These are phyloP conservation scores for Ampelocalamus luodianensis DNA, from an alignment of 176 grass and related monocot species.

Conservation along the genomic window DNA sequence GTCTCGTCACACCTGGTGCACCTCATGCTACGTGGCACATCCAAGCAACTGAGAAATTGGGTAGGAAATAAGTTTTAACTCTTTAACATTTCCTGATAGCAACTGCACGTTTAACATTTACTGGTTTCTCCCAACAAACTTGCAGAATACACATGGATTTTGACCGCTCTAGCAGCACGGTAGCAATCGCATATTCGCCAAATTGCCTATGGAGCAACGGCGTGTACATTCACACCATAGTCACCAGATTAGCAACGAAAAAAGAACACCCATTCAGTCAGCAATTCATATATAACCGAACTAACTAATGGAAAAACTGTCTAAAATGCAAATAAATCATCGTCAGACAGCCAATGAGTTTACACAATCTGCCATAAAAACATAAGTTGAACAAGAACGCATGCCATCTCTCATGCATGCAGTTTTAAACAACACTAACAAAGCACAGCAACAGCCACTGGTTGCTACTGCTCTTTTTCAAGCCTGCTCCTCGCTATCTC, in stretches of 20 bases:
- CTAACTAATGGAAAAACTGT: slow-evolving; percentile 13
- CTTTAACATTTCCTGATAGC: background rate
- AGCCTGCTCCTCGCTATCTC: slow-evolving; percentile 59
- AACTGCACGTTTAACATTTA: background rate
- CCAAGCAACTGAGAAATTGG: slow-evolving; percentile 17
- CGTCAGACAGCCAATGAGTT: slow-evolving; percentile 3
- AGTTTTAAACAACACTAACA: slow-evolving; percentile 43
- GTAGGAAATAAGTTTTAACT: background rate
- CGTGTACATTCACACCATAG: background rate
- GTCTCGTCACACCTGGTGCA: background rate
- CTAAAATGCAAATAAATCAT: background rate
- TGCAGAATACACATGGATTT: background rate
- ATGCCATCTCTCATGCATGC: slow-evolving; percentile 4
- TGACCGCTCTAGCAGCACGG: background rate
- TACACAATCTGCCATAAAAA: slow-evolving; percentile 26
- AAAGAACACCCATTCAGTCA: background rate
- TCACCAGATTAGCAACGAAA: background rate
- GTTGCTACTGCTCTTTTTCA: slow-evolving; percentile 31
- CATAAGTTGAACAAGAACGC: slow-evolving; percentile 21
- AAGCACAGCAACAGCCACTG: slow-evolving; percentile 9
- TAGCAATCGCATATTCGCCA: background rate
- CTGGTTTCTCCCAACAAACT: background rate
- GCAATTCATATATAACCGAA: background rate
- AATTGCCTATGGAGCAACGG: background rate
- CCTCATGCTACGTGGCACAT: background rate